Conservation (phyloP, 306 rosid species). For the Phaseolus lunatus region DNA sequence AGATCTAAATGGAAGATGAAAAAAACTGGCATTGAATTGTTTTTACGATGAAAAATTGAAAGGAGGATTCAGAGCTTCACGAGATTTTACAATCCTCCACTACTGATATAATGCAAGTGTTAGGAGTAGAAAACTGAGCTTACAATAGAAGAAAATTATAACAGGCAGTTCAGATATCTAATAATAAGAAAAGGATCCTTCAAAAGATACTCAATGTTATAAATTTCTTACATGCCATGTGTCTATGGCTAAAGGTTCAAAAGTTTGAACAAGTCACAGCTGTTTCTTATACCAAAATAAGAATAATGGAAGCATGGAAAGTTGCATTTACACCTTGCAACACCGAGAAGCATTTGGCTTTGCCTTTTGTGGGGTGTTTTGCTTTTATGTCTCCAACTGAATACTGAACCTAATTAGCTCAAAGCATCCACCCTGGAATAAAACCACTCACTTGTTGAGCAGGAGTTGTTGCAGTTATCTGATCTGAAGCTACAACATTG, state of each 20-base stretch:
- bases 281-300: conserved; percentile 49
- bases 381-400: conserved; percentile 30
- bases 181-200: neutral
- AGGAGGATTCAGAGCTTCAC: neutral
- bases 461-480: conserved; percentile 67
- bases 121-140: neutral
- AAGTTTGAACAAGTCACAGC: conserved; percentile 47
- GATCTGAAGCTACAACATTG: conserved; percentile 60
- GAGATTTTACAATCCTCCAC: neutral
- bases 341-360: conserved; percentile 44
- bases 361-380: conserved; percentile 8
- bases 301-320: conserved; percentile 12
- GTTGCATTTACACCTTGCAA: conserved; percentile 47
- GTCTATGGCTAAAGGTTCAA: conserved; percentile 47
- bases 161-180: neutral
- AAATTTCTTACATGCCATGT: conserved; percentile 48
- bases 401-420: conserved; percentile 40
- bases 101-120: no score
- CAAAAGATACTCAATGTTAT: conserved; percentile 33
- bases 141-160: neutral
- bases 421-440: conserved; percentile 94
- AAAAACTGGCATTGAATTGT: neutral
- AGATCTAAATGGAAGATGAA: neutral
- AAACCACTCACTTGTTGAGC: conserved; percentile 79
- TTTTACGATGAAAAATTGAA: neutral